These are phyloP conservation scores for Trichophyton verrucosum DNA, from an alignment of 2,329 filamentous ascomycete genomes.

Conservation along the genomic window DNA sequence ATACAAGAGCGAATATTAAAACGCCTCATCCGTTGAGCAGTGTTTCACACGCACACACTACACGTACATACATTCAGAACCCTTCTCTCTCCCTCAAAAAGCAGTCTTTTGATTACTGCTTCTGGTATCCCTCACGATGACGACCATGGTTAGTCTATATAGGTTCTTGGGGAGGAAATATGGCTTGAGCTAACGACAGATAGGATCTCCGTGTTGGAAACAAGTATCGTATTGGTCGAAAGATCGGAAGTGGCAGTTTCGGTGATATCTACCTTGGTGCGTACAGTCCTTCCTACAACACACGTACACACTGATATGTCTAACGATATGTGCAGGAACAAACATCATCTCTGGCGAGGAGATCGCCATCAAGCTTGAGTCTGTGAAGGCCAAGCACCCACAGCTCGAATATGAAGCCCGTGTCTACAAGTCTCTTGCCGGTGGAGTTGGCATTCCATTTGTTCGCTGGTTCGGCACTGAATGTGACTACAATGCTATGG, in stretches of 20 bases:
- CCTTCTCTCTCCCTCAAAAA: constrained; percentile 16
- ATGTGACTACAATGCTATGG: constrained; percentile 99
- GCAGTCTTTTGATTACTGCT: constrained; percentile 8
- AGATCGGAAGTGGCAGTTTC: constrained; percentile 95
- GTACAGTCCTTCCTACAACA: constrained; percentile 16
- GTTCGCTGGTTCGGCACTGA: constrained; percentile 99
- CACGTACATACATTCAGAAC: no score
- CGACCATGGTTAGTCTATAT: constrained; percentile 47
- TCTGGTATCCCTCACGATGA: constrained; percentile 36
- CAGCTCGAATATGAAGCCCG: constrained; percentile 98
- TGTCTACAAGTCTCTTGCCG: constrained; percentile 74
- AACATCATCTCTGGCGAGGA: constrained; percentile 99
- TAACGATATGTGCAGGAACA: constrained; percentile 49
- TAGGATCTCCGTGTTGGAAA: constrained; percentile 98
- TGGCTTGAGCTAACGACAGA: background rate
- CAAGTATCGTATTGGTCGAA: constrained; percentile 98
- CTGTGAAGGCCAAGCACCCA: constrained; percentile 98
- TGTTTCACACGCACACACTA: background rate
- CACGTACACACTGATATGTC: constrained; percentile 8
- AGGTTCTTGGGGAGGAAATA: background rate
- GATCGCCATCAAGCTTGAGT: constrained; percentile 99
- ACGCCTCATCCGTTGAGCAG: background rate
- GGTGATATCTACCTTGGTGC: constrained; percentile 89
- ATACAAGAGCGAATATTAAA: background rate
- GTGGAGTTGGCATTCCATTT: constrained; percentile 94